Conservation (phyloP, 2,329 filamentous ascomycete genomes). For the Aspergillus clavatus region DNA sequence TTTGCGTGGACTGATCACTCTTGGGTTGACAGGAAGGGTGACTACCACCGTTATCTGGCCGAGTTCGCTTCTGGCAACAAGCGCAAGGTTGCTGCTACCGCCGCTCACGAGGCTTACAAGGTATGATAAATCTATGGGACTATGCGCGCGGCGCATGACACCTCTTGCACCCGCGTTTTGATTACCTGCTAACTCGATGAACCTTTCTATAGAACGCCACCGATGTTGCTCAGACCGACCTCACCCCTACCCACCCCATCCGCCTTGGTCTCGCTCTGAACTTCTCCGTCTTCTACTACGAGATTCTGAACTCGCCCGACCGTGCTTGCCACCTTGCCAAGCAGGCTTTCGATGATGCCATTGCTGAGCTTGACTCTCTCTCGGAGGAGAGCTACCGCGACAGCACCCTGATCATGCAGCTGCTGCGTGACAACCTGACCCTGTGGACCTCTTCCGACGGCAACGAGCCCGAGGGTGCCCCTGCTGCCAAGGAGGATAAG, state of each 20-base stretch:
- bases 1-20: conserved; percentile 65
- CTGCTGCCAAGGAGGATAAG: conserved; percentile 60
- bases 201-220: conserved; percentile 69
- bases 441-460: conserved; percentile 96
- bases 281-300: conserved; percentile 99
- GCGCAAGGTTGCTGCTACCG: conserved; percentile 90
- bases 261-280: conserved; percentile 95
- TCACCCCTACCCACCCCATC: conserved; percentile 96
- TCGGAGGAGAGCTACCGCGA: conserved; percentile 98
- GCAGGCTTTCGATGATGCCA: conserved; percentile 98
- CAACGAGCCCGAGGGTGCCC: conserved; percentile 59
- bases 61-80: conserved; percentile 93
- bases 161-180: no score
- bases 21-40: conserved; percentile 77
- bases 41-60: conserved; percentile 98
- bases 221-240: conserved; percentile 95
- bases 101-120: conserved; percentile 98
- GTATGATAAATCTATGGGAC: conserved; percentile 47
- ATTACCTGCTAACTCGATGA: not conserved
- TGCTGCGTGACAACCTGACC: conserved; percentile 95
- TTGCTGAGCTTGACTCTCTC: conserved; percentile 95
- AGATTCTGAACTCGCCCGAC: conserved; percentile 97
- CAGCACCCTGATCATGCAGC: conserved; percentile 98
- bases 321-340: conserved; percentile 97
- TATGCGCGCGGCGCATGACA: no score